Base-by-base conservation (phyloP, 768 basidiomycete species). In the Lentinus brumalis region DNA sequence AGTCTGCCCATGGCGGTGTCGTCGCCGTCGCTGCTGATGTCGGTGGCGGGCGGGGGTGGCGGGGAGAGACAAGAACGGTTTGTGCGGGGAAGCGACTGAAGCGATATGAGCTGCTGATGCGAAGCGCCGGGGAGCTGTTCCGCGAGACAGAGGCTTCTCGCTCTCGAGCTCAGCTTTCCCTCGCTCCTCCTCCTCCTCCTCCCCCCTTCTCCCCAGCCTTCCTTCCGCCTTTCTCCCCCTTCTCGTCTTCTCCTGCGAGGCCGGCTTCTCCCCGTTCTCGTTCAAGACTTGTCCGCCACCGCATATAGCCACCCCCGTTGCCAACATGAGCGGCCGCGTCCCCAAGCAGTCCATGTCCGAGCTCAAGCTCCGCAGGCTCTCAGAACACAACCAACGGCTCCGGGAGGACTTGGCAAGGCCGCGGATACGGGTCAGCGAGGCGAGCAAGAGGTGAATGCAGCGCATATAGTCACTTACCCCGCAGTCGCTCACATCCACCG, bases 291-390 rank as follows among this genome's bases (percentile, higher is more conserved):
- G 41, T n/a, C 41, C 21, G 21, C 21, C 21, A 26, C 21, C 21
- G 21, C 21, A 26, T 26, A 26, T 2, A 26, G 21, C 21, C 21
- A 26, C 21, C 46, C 6, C 41, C 40, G 26, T 29, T 26, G 32
- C 26, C 66, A 65, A 55, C 63, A 72, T 70, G 69, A 70, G 67
- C 67, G 58, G 62, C 61, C 71, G 71, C 39, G 63, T 63, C 21
- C 67, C 67, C 81, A 87, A 71, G 83, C 86, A 87, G 70, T 86
- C 87, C 67, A 89, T 89, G 87, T 86, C 87, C 50, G 90, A 92
- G 77, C 81, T 92, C 74, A 91, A 89, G 78, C 85, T 91, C 58
- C 81, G 90, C n/a, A 80, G 90, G 58, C 77, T 92, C 57, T 78
- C 84, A 38, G 90, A 92, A 72, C 90, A 92, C 71, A 92, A 91